Conservation (phyloP, 139 green algal genomes). For the Coccomyxa sp. region DNA sequence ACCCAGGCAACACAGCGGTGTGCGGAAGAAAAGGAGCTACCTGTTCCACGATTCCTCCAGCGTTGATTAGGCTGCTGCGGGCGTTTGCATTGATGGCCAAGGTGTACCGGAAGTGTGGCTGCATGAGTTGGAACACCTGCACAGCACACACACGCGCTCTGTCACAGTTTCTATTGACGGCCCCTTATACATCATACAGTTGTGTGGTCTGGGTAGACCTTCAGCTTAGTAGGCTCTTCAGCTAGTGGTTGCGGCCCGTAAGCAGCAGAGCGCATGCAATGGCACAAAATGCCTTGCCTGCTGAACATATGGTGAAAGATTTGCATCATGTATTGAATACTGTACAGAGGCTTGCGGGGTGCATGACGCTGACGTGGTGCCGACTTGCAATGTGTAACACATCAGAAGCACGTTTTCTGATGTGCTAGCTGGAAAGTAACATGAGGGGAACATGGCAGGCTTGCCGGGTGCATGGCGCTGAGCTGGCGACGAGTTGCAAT, state of each 20-base stretch:
- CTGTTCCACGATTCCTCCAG: slow-evolving; percentile 34
- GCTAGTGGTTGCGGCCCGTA: neutral
- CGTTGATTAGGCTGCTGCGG: slow-evolving; percentile 37
- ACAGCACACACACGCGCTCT: neutral
- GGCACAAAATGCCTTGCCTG: no score
- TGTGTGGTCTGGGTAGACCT: slow-evolving; percentile 2
- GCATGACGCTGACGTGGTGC: no score
- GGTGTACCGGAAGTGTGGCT: slow-evolving; percentile 51
- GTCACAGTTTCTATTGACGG: neutral
- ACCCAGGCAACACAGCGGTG: neutral
- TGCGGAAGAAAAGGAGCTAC: neutral
- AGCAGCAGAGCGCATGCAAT: no score
- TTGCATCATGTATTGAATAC: no score
- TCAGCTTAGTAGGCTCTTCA: neutral
- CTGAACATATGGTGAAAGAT: no score
- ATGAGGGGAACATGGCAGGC: neutral
- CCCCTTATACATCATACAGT: neutral
- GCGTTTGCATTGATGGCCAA: slow-evolving; percentile 49
- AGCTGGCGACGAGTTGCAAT: slow-evolving; percentile 42
- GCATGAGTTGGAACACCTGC: slow-evolving; percentile 37
- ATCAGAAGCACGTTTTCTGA: no score
- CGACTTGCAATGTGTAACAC: no score
- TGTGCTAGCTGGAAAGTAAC: no score
- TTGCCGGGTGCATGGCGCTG: slow-evolving; percentile 39
- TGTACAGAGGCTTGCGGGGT: no score